Evolutionary conservation across 2,329 filamentous ascomycete species (phyloP).

Genomic region (Neofusicoccum sp.): DNA sequence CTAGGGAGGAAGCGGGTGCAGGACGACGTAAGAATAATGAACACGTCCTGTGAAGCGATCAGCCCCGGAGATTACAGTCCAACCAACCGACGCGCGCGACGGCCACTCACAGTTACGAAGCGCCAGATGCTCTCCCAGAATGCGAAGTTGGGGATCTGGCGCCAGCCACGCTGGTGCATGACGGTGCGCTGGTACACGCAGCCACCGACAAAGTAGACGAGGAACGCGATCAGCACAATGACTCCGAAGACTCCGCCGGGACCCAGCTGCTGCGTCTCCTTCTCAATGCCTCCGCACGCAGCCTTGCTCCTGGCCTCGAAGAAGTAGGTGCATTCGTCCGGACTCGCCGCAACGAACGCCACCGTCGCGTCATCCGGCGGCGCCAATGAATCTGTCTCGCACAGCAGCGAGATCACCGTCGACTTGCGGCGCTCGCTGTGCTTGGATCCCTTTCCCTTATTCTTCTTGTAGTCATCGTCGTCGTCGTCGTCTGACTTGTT

Average conservation of each 20-base stretch:
- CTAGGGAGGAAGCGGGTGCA: conserved; percentile 66
- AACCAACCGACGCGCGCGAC: conserved; percentile 13
- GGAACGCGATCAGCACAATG: conserved; percentile 74
- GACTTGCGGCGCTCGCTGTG: conserved; percentile 70
- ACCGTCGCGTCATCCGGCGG: conserved; percentile 60
- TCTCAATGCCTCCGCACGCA: conserved; percentile 72
- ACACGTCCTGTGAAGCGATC: conserved; percentile 47
- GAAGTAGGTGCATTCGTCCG: conserved; percentile 91
- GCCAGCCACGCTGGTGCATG: conserved; percentile 90
- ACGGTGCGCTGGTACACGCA: conserved; percentile 95
- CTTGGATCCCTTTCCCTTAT: conserved; percentile 40
- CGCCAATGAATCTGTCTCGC: conserved; percentile 74
- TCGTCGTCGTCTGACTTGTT: conserved; percentile 40
- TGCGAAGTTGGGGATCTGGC: conserved; percentile 89
- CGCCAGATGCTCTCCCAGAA: conserved; percentile 86
- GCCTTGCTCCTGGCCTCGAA: conserved; percentile 87
- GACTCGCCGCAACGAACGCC: conserved; percentile 77
- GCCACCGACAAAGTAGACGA: conserved; percentile 88
- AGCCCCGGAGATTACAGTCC: not conserved
- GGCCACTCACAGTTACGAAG: conserved; percentile 70
- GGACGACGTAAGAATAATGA: conserved; percentile 67
- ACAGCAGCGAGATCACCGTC: conserved; percentile 87
- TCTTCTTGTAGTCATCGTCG: conserved; percentile 33
- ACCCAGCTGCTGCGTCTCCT: conserved; percentile 58
- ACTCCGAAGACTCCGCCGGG: conserved; percentile 82